phyloP scores from a whole-genome alignment of 1,284 basidiomycete genomes.

The Porodaedalea pini region DNA sequence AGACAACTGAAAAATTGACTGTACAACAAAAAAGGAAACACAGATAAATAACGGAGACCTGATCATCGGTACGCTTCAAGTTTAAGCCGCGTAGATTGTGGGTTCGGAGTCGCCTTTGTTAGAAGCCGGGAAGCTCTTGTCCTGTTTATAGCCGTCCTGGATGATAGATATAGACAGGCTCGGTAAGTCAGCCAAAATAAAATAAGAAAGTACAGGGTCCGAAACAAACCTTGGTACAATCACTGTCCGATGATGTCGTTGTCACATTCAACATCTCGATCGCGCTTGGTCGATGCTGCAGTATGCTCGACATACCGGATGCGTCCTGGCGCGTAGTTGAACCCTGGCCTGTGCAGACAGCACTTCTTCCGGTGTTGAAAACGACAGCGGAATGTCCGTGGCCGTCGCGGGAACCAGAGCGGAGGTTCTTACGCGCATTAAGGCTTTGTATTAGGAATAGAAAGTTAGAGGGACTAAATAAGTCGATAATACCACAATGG shows the following conservation, averaged over 20 bases:
- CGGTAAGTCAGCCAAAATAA: too few relatives aligned
- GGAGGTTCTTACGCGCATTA: background rate
- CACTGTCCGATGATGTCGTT: background rate
- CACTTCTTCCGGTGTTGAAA: background rate
- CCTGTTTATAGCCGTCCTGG: too few relatives aligned
- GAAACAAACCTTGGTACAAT: background rate
- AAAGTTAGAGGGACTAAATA: background rate
- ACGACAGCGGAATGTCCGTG: background rate
- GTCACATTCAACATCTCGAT: slow-evolving; percentile 4
- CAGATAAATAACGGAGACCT: too few relatives aligned
- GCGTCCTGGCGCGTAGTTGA: background rate
- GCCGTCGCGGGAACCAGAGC: background rate
- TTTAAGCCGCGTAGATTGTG: too few relatives aligned
- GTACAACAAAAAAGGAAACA: too few relatives aligned
- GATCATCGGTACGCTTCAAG: too few relatives aligned
- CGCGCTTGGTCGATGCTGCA: background rate
- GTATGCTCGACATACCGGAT: too few relatives aligned
- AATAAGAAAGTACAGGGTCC: too few relatives aligned
- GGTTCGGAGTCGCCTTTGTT: background rate
- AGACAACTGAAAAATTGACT: too few relatives aligned
- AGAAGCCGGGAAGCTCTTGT: background rate
- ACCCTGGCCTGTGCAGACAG: background rate
- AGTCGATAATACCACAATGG: background rate
- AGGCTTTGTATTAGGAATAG: background rate
- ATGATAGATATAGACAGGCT: too few relatives aligned